Conservation (phyloP, 495 filamentous ascomycete genomes). For the Talaromyces thailandensis region DNA sequence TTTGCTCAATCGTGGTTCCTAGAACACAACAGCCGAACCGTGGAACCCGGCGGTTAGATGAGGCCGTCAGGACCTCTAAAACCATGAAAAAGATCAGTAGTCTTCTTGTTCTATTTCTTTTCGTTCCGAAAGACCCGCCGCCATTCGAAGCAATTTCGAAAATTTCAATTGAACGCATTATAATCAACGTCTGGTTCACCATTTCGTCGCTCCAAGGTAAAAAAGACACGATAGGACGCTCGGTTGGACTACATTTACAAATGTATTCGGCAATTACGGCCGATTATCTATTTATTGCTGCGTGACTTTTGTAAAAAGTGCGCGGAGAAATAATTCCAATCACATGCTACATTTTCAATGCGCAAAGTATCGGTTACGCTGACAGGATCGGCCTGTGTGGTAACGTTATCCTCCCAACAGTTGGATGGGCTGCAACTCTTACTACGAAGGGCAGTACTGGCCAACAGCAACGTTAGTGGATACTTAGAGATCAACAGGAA, state of each 20-base stretch:
- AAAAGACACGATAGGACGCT: neutral
- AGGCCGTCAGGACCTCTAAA: neutral
- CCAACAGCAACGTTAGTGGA: neutral
- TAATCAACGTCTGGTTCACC: too few species aligned
- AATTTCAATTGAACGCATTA: neutral
- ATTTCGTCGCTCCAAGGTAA: neutral
- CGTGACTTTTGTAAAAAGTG: neutral
- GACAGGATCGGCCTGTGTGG: neutral
- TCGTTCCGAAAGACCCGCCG: neutral
- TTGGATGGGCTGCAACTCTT: neutral
- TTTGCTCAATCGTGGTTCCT: neutral
- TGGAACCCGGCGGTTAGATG: neutral
- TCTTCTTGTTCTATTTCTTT: neutral
- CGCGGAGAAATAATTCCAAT: neutral
- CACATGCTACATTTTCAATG: neutral
- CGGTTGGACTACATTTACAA: neutral
- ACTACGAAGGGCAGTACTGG: neutral
- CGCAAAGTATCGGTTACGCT: neutral
- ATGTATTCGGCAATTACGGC: neutral
- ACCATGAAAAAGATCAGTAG: neutral
- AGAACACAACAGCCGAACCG: neutral
- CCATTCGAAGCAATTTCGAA: neutral
- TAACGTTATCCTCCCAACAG: neutral
- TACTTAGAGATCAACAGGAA: neutral
- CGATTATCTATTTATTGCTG: neutral